Percentiles rank a stretch among this genome's conserved stretches.
Conservation (phyloP, 2,329 filamentous ascomycete species). For the Helminthosporium solani region DNA sequence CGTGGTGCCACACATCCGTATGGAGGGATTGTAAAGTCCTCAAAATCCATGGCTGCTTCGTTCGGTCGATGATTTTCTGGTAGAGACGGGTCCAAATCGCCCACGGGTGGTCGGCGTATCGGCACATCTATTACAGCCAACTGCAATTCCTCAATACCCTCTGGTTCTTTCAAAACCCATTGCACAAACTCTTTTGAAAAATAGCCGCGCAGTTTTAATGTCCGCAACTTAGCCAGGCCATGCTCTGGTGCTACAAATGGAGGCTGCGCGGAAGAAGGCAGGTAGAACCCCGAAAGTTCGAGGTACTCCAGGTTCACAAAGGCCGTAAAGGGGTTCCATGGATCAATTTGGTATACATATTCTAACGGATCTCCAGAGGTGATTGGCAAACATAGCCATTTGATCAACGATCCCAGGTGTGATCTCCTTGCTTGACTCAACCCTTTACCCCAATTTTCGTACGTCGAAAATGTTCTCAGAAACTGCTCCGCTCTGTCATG, state of each 20-base stretch:
- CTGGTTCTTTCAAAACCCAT: constrained; percentile 1
- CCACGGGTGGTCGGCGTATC: too few relatives aligned
- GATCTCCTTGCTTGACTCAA: too few relatives aligned
- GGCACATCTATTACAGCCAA: constrained; percentile 10
- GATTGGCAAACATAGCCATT: constrained; percentile 10
- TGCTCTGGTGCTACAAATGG: background rate
- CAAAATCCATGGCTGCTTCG: too few relatives aligned
- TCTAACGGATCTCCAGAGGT: background rate
- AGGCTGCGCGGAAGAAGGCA: background rate
- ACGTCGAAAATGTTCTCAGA: too few relatives aligned
- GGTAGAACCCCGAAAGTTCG: constrained; percentile 8
- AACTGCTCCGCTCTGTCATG: too few relatives aligned
- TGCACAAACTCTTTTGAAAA: constrained; percentile 11
- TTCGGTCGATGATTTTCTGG: too few relatives aligned
- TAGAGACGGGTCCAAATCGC: too few relatives aligned
- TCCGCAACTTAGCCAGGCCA: constrained; percentile 6
- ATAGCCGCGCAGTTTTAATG: constrained; percentile 14
- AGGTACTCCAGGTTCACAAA: constrained; percentile 16
- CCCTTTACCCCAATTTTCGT: too few relatives aligned
- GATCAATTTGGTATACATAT: background rate
- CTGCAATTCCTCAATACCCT: constrained; percentile 8
- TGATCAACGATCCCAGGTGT: constrained; percentile 7
- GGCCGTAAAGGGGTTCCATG: constrained; percentile 10
- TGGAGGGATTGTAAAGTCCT: too few relatives aligned
- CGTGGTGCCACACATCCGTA: too few relatives aligned